Evolutionary conservation across 1,284 basidiomycete species (phyloP).

Genomic region (Ustilago trichophora): DNA sequence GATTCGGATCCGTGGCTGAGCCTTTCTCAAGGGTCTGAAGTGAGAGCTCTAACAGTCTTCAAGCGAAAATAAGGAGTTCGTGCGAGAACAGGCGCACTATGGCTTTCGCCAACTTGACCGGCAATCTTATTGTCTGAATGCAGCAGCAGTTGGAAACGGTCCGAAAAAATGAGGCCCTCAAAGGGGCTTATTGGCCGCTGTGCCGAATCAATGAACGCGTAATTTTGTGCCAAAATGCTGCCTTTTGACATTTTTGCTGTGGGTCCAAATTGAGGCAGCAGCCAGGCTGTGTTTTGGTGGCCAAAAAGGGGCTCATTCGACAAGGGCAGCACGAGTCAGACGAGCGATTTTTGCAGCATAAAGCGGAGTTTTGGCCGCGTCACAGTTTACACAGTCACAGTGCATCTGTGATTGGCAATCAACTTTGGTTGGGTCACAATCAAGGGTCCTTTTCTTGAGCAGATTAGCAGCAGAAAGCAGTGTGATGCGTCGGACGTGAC

Average conservation of each 20-base stretch:
- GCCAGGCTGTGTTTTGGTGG: too few species aligned
- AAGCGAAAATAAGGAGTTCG: not conserved
- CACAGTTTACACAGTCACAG: too few species aligned
- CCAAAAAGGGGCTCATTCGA: too few species aligned
- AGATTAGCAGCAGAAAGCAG: not conserved
- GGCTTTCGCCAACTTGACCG: constrained; percentile 11
- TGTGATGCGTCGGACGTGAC: constrained; percentile 24
- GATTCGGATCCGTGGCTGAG: constrained; percentile 24
- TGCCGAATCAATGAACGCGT: too few species aligned
- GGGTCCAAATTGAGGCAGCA: too few species aligned
- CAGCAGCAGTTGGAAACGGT: too few species aligned
- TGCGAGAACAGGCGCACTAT: constrained; percentile 9
- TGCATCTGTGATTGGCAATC: constrained; percentile 9
- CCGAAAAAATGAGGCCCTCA: constrained; percentile 4
- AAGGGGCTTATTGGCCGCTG: constrained; percentile 12
- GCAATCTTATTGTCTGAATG: too few species aligned
- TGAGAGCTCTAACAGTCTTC: not conserved
- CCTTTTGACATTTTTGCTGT: too few species aligned
- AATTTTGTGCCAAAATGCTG: too few species aligned
- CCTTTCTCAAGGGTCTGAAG: constrained; percentile 20
- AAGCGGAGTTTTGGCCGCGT: constrained; percentile 7
- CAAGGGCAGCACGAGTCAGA: constrained; percentile 2
- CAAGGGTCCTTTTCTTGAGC: too few species aligned
- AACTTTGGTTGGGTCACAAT: too few species aligned
- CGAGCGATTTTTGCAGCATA: constrained; percentile 1